These are phyloP conservation scores for Mortierella sp. DNA, from an alignment of 371 early-diverging fungal species.

Conservation along the genomic window DNA sequence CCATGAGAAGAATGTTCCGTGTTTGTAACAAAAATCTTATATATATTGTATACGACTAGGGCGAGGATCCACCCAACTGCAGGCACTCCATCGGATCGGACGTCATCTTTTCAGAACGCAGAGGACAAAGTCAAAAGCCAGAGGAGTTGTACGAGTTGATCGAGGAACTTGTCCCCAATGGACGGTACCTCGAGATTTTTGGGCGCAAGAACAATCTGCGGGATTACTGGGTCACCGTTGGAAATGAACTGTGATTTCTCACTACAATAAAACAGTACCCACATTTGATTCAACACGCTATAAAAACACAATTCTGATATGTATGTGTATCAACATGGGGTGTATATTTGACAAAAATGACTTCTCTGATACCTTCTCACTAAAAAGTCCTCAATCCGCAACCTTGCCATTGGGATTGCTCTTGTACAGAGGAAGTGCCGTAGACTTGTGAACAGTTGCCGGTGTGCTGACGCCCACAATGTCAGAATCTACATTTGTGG, in stretches of 20 bases:
- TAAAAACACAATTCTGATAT: not conserved
- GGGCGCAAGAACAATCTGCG: constrained; percentile 94
- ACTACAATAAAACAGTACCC: constrained; percentile 7
- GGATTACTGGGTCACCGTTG: constrained; percentile 95
- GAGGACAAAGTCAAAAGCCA: constrained; percentile 96
- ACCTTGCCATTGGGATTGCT: constrained; percentile 44
- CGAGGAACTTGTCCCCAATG: constrained; percentile 90
- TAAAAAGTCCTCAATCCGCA: constrained; percentile 20
- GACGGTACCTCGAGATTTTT: constrained; percentile 92
- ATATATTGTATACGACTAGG: too few relatives aligned
- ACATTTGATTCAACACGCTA: too few relatives aligned
- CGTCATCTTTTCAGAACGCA: constrained; percentile 91
- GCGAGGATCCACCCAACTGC: constrained; percentile 82
- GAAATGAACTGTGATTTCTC: constrained; percentile 80
- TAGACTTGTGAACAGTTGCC: not conserved
- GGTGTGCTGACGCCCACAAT: constrained; percentile 19
- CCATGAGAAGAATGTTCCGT: too few relatives aligned
- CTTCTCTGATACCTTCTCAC: not conserved
- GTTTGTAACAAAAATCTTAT: too few relatives aligned
- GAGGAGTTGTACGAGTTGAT: constrained; percentile 94
- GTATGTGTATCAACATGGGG: too few relatives aligned
- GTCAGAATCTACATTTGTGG: not conserved
- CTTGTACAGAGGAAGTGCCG: constrained; percentile 34
- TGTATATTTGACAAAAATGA: too few relatives aligned
- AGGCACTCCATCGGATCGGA: constrained; percentile 85